Evolutionary conservation across 352 stramenopile genomes (phyloP).

Genomic region (Sclerospora graminicola): DNA sequence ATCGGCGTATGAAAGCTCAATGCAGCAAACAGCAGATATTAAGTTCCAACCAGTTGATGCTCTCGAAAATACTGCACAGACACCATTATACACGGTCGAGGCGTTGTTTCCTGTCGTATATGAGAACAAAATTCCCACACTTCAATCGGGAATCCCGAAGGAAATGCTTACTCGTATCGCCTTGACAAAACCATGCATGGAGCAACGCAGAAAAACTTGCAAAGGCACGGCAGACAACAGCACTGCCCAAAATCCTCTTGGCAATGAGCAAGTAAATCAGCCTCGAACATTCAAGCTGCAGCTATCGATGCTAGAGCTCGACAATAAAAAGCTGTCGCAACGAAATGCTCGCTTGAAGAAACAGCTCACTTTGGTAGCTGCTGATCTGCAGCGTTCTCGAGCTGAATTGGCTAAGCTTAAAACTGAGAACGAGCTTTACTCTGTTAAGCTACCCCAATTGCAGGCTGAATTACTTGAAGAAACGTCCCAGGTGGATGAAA

Average conservation of each 20-base stretch:
- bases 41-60: neutral
- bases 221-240: neutral
- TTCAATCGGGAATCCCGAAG: neutral
- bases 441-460: slow-evolving; percentile 32
- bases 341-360: slow-evolving; percentile 31
- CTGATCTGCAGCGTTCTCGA: slow-evolving; percentile 30
- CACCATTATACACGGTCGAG: slow-evolving; percentile 23
- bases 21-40: neutral
- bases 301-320: slow-evolving; percentile 22
- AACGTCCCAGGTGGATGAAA: slow-evolving; percentile 35
- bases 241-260: slow-evolving; percentile 5
- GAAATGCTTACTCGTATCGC: too few relatives aligned
- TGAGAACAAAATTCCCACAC: slow-evolving; percentile 5
- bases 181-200: neutral
- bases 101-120: slow-evolving; percentile 34
- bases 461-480: slow-evolving; percentile 39
- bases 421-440: slow-evolving; percentile 44
- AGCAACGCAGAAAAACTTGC: slow-evolving; percentile 3
- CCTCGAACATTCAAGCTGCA: slow-evolving; percentile 20
- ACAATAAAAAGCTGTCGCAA: slow-evolving; percentile 32
- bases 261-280: slow-evolving; percentile 6
- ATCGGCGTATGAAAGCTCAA: slow-evolving; percentile 1
- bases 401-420: slow-evolving; percentile 28
- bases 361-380: slow-evolving; percentile 18
- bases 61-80: neutral